Evolutionary conservation across 2,329 filamentous ascomycete genomes (phyloP), one percentile per base, ranked within the genome.

Genomic region (Exophiala spinifera): DNA sequence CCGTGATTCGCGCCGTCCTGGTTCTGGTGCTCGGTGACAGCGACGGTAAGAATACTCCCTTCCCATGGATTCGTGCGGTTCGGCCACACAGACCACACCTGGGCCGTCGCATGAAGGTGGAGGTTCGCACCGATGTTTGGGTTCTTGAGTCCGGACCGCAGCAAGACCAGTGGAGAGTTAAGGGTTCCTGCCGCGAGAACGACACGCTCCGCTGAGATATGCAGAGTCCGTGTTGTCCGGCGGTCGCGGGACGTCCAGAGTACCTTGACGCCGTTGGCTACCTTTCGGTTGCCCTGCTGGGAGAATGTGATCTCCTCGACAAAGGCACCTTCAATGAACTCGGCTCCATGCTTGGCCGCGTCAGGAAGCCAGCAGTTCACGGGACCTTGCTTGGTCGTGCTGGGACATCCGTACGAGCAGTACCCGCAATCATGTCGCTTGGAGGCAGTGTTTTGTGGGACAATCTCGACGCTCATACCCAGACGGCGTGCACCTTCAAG

Each of bases 311-410:
- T 76, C 56, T 80, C 79, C 11, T 88, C 81, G 0, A 85, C 88
- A 17, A 84, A 72, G 64, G 94, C 89, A 0, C 91, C 91, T 74
- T 96, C 90, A 53, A 95, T 81, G 67, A 96, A 96, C 60, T 80
- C 76, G 1, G 91, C 88, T 0, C 91, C 91, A 0, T 87, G 84
- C 49, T 79, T 79, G 1, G 85, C 87, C 2, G 92, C 91, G 63
- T 91, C 89, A 0, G 88, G 88, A 13, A 96, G 75, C 77, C 84
- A 96, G 5, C 83, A 83, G 20, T 88, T 83, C 0, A 82, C 80
- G 0, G 91, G 88, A 0, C 91, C 90, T 69, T 87, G 85, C 74
- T 96, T 96, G 60, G 85, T 83, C 44, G 80, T 83, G 1, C 82
- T 81, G 7, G 77, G 75, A 61, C 83, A 86, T 17, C 82, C 81